phyloP scores from a whole-genome alignment of 768 basidiomycete species.

The Mycena amicta region DNA sequence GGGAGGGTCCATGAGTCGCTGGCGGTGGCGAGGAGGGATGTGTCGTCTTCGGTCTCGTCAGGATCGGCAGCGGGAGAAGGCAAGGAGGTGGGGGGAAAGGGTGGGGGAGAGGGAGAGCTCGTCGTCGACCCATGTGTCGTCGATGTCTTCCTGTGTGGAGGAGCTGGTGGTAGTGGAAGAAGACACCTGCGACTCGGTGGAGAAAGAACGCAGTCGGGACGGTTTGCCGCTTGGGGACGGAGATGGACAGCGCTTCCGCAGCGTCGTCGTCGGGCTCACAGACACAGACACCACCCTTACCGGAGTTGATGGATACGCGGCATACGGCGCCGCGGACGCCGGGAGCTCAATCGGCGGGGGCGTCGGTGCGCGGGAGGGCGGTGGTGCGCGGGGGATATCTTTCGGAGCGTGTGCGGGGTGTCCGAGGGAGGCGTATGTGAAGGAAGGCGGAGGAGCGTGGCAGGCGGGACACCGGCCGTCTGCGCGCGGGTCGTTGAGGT shows the following conservation, averaged over 20 bases:
- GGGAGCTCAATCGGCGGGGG: neutral
- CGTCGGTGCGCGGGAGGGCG: neutral
- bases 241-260: neutral
- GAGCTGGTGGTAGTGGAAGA: neutral
- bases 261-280: neutral
- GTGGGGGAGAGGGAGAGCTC: neutral
- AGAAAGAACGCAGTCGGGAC: too few species aligned
- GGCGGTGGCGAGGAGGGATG: too few species aligned
- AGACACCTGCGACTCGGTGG: neutral
- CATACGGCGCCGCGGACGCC: too few species aligned
- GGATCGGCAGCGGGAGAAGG: too few species aligned
- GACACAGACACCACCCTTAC: neutral
- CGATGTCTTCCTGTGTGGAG: neutral
- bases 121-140: neutral
- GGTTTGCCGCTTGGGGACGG: neutral
- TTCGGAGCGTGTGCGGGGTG: too few species aligned
- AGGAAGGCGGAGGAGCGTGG: too few species aligned
- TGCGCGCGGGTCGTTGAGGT: neutral
- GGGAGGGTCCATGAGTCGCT: neutral
- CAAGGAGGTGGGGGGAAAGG: too few species aligned
- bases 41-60: too few species aligned
- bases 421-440: too few species aligned
- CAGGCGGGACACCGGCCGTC: too few species aligned
- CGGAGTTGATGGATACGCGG: neutral
- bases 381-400: neutral